Evolutionary conservation across 1,284 basidiomycete genomes (phyloP), one percentile per base, ranked within the genome.

Genomic region (Vanrija sp.): DNA sequence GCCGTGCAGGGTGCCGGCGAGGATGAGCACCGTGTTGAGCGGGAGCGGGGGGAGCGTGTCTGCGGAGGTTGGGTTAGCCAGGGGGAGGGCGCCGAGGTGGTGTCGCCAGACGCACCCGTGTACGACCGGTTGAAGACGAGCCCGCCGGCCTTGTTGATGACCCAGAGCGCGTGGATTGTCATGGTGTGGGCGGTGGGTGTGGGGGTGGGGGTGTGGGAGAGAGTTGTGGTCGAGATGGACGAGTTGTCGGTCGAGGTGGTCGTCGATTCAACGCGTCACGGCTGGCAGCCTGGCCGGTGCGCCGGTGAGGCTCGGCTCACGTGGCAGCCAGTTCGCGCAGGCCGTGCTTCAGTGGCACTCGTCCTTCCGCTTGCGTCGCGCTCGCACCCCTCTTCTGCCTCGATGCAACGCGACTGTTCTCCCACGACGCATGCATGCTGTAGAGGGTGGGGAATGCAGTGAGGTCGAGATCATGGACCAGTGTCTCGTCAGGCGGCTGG

Each of bases 111-210:
- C 80, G 55, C 59, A 88, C 92, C 88, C 76, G 86, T 84, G 71
- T 95, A 94, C 67, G 86, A 90, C 56, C 89, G 83, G 66, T 94
- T 89, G 77, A 94, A 98, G 55, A 98, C 88, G 39, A 98, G 83
- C 16, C 95, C 96, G 23, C 95, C 95, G 16, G 96, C 96, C 79
- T 98, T 98, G 78, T 98, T 98, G 72, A 98, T 97, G 58, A 98
- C 88, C 93, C 75, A 77, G 35, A 77, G 56, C 5, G 72, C 65
- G 63, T 72, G 72, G 46, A 77, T 63, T 25, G 70, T 68, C 69
- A 73, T 72, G 24, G 31, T 55, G 49, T 25, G 7, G 19, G 19
- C 22, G 38, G 15, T 43, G 16, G 24, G 20, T 18, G 22, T 27
- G 20, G 10, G 14, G 1, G 23, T 31, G 20, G 9, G 15, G 22